Evolutionary conservation across 208 protist species (phyloP), one percentile per base, ranked within the genome.

Genomic region (Leishmania gerbilli): DNA sequence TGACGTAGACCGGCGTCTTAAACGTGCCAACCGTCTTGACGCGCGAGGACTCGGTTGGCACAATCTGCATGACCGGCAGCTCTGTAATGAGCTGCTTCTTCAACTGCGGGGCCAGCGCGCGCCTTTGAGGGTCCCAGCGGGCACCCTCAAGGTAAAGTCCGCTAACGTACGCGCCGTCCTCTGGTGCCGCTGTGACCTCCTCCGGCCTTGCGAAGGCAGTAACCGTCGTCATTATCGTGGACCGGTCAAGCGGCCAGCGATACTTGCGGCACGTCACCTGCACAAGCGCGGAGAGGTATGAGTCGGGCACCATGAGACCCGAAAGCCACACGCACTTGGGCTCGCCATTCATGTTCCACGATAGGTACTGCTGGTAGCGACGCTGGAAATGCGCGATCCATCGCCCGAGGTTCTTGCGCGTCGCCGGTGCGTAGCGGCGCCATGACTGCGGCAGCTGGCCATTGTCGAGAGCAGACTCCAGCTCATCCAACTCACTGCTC

Each of bases 1-100:
- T 99, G 15, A 99, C 95, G 91, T 99, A 99, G 51, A 99, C 98
- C n/a, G 99, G 99, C 27, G 99, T 99, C 51, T 91, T 91, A 80
- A 99, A 98, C 15, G 97, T 99, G 69, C 95, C 96, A 40, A 98
- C 93, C 51, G 94, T 93, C 89, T 99, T 99, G 27, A 99, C 84
- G 31, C 98, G 97, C 60, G 92, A 97, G 40, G 88, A 84, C 90
- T 99, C 99, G 9, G 98, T 98, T 27, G 99, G 99, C 60, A 99
- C 94, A 79, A 99, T 95, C 81, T 99, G 94, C 87, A 99, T 90
- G 24, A 99, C 95, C 9, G 99, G 99, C 81, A 99, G 94, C 83
- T 99, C 96, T 19, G 92, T 86, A 42, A 99, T 96, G 47, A 99
- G 95, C 84, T 98, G 87, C 92, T 99, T 99, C 84, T 99, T 98